phyloP scores from a whole-genome alignment of 1,284 basidiomycete genomes.

The Boletellus deceptivus region DNA sequence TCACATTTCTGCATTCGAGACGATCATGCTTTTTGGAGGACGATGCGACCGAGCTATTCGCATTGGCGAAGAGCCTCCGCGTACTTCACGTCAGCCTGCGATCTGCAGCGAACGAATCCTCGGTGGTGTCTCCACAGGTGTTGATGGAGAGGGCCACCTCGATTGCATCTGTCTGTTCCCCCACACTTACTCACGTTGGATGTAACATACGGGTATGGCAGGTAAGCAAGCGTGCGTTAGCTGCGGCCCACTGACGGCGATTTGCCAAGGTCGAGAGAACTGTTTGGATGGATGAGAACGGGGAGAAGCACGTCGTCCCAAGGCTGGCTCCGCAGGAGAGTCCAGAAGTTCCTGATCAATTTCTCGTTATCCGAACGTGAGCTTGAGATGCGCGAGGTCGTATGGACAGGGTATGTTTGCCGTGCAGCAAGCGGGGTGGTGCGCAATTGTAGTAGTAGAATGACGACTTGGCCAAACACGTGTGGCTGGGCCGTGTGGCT shows the following conservation, averaged over 20 bases:
- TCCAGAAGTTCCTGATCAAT: constrained; percentile 68
- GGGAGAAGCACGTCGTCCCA: constrained; percentile 38
- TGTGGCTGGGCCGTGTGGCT: constrained; percentile 26
- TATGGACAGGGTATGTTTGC: background rate
- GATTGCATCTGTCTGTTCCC: constrained; percentile 41
- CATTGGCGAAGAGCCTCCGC: constrained; percentile 32
- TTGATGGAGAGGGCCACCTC: constrained; percentile 35
- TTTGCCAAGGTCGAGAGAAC: constrained; percentile 48
- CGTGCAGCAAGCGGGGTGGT: background rate
- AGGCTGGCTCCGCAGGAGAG: constrained; percentile 54
- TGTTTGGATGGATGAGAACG: constrained; percentile 37
- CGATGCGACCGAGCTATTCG: constrained; percentile 35
- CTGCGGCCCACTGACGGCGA: background rate
- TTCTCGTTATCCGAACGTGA: constrained; percentile 56
- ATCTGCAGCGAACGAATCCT: constrained; percentile 9
- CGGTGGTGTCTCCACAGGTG: constrained; percentile 25
- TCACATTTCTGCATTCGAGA: constrained; percentile 2
- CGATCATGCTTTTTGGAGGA: constrained; percentile 35
- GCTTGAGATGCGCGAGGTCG: background rate
- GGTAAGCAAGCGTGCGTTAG: constrained; percentile 33
- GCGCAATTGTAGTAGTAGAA: background rate
- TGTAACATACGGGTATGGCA: constrained; percentile 53
- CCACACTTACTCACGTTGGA: constrained; percentile 47
- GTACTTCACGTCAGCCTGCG: constrained; percentile 35
- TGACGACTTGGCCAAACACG: constrained; percentile 28